phyloP scores from a whole-genome alignment of 179 eudicot genomes.

The Corrigiola litoralis region DNA sequence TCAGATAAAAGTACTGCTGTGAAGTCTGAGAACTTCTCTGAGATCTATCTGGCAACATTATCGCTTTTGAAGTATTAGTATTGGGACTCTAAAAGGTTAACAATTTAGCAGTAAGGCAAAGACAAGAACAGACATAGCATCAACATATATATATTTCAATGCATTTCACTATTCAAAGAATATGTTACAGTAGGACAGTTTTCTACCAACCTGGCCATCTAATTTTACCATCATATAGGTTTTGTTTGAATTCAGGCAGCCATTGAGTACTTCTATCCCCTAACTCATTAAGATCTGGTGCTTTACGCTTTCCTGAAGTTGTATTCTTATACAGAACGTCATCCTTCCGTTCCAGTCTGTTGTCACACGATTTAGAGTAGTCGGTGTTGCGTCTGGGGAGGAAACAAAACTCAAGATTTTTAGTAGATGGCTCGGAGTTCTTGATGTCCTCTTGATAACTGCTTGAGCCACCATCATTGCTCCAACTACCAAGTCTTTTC shows the following conservation, averaged over 20 bases:
- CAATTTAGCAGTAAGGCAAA: neutral
- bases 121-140: constrained; percentile 1
- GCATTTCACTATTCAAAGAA: constrained; percentile 33
- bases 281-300: constrained; percentile 27
- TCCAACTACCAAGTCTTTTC: constrained; percentile 21
- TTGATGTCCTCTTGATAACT: constrained; percentile 25
- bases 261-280: constrained; percentile 39
- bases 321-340: constrained; percentile 30
- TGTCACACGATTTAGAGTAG: constrained; percentile 21
- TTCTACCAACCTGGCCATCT: constrained; percentile 64
- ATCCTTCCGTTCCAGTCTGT: constrained; percentile 32
- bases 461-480: constrained; percentile 26
- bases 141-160: constrained; percentile 14
- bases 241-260: constrained; percentile 31
- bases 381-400: constrained; percentile 39
- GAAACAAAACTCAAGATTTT: constrained; percentile 45
- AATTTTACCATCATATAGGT: constrained; percentile 35
- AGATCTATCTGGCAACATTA: neutral
- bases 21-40: too few species aligned
- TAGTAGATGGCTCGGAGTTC: constrained; percentile 10
- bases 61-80: neutral
- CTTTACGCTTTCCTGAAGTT: constrained; percentile 56
- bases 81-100: neutral
- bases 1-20: neutral
- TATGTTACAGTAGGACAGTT: constrained; percentile 33